Conservation (phyloP, 441 rosid species). For the Pelargonium fulgidum region DNA sequence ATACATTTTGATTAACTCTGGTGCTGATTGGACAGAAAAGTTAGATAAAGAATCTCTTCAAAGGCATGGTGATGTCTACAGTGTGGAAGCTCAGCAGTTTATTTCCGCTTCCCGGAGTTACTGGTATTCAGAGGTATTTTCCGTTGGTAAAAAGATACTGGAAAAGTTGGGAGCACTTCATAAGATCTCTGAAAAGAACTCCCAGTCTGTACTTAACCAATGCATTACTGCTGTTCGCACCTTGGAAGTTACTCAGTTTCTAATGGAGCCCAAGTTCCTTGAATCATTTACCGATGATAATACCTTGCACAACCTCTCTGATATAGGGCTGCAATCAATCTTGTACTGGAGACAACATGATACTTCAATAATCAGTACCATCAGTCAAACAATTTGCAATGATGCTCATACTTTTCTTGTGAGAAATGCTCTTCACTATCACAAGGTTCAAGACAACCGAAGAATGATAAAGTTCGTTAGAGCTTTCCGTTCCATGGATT, state of each 20-base stretch:
- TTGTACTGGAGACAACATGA: constrained; percentile 26
- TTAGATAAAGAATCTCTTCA: constrained; percentile 12
- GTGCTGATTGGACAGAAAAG: constrained; percentile 30
- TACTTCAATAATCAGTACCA: neutral
- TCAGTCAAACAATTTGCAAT: neutral
- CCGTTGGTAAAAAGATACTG: constrained; percentile 36
- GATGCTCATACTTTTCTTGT: constrained; percentile 23
- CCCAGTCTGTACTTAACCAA: constrained; percentile 24
- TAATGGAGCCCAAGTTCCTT: constrained; percentile 24
- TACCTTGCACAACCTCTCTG: constrained; percentile 6
- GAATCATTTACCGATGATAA: neutral
- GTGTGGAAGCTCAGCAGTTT: constrained; percentile 29
- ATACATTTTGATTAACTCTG: constrained; percentile 27
- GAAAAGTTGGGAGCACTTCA: constrained; percentile 24
- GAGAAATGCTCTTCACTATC: constrained; percentile 32
- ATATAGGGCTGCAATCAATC: constrained; percentile 24
- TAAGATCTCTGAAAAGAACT: constrained; percentile 6
- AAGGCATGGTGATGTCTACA: constrained; percentile 14
- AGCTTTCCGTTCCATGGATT: constrained; percentile 26
- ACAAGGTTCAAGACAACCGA: constrained; percentile 24
- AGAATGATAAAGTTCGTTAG: constrained; percentile 40
- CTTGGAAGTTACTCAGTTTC: constrained; percentile 30
- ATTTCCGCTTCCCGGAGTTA: constrained; percentile 32
- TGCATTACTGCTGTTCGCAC: constrained; percentile 22
- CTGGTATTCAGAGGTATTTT: constrained; percentile 36